Conservation (phyloP, 495 filamentous ascomycete genomes). For the Neurospora pannonica region DNA sequence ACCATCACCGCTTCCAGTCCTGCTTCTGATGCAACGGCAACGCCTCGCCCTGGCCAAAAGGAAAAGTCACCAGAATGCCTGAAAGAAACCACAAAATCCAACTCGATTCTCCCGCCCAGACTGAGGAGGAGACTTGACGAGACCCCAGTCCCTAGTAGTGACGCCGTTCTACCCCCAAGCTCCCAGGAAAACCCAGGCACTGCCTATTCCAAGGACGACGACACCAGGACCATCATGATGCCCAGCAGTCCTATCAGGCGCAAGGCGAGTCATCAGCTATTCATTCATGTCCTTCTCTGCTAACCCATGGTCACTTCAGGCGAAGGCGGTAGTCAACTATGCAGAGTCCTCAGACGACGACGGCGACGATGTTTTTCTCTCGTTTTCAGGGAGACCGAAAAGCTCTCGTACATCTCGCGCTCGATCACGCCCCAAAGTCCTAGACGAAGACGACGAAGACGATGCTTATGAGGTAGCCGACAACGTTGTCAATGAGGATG, state of each 20-base stretch:
- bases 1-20: slow-evolving; percentile 13
- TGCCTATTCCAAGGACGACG: not conserved
- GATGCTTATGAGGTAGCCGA: slow-evolving; percentile 57
- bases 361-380: slow-evolving; percentile 46
- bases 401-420: slow-evolving; percentile 22
- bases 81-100: slow-evolving; percentile 36
- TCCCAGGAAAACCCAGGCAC: slow-evolving; percentile 42
- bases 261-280: slow-evolving; percentile 30
- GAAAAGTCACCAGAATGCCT: slow-evolving; percentile 27
- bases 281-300: not conserved
- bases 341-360: slow-evolving; percentile 57
- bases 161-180: slow-evolving; percentile 47
- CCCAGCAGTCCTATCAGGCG: slow-evolving; percentile 48
- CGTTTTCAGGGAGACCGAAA: slow-evolving; percentile 21
- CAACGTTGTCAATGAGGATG: slow-evolving; percentile 51
- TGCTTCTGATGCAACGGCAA: slow-evolving; percentile 12
- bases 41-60: slow-evolving; percentile 13
- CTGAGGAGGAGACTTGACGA: slow-evolving; percentile 35
- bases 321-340: slow-evolving; percentile 50
- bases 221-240: slow-evolving; percentile 31
- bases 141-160: slow-evolving; percentile 78
- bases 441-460: slow-evolving; percentile 42
- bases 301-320: slow-evolving; percentile 27
- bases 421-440: slow-evolving; percentile 17
- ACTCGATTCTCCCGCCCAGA: slow-evolving; percentile 20